Evolutionary conservation across 345 rosid species (phyloP), one percentile per base, ranked within the genome.

Genomic region (Brassica napus): DNA sequence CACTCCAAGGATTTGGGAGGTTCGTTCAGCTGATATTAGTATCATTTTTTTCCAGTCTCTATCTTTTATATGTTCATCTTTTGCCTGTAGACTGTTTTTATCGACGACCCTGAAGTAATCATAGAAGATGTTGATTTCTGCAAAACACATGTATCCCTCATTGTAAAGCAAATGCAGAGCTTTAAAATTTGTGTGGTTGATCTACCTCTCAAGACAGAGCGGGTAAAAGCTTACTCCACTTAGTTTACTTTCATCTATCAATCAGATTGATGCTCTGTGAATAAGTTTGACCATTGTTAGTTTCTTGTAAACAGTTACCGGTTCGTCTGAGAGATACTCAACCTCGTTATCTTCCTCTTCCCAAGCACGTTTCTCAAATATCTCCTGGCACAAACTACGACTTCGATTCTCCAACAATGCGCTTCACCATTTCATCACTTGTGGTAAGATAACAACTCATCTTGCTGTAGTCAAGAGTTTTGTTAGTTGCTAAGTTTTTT

Each of bases 61-160:
- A 42, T 42, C 4, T 42, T 42, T 42, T 42, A 42, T 10, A 42
- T 42, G 4, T 10, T 42, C 14, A 10, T 10, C 0, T 10, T 39
- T 42, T 10, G 14, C 71, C 49, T 72, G 84, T 93, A 94, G 99
- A 79, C 44, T 73, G 86, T 91, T 81, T 88, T 91, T 74, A 37
- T 70, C 6, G 87, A 86, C 74, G 83, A 88, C 71, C 85, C 83
- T 84, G 85, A 84, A 67, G 69, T 83, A 69, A 77, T 85, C 71
- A 81, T 93, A 63, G 93, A 90, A 82, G 98, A 95, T 84, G 94
- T 88, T 83, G 97, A 95, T 86, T 93, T 95, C 88, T 86, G 94
- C 81, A 82, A 86, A 42, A 90, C 92, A 61, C 93, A 91, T 79
- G 23, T 93, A 82, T 88, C 74, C 31, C 81, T 91, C 67, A 85